These are phyloP conservation scores for Radiomyces spectabilis DNA, from an alignment of 192 early-diverging fungal genomes.

Conservation along the genomic window DNA sequence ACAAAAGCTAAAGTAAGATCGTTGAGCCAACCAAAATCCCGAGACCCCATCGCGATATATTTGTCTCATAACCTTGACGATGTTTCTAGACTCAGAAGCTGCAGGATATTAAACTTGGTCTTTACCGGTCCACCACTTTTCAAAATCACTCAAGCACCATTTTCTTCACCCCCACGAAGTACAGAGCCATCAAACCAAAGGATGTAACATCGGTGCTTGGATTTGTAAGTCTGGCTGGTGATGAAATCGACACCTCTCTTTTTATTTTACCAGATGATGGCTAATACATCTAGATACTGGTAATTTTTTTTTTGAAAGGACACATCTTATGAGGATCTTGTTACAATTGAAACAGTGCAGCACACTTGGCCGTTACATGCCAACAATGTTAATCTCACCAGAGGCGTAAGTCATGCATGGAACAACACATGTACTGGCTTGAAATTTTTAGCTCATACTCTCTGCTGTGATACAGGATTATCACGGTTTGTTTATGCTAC, in stretches of 20 bases:
- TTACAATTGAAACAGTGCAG: neutral
- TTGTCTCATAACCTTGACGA: neutral
- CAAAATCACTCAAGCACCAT: neutral
- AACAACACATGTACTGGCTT: neutral
- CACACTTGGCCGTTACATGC: constrained; percentile 1
- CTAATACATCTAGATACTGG: neutral
- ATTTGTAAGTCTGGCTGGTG: constrained; percentile 6
- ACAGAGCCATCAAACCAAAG: constrained; percentile 3
- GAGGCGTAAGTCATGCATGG: neutral
- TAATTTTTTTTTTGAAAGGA: neutral
- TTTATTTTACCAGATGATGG: neutral
- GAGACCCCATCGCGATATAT: neutral
- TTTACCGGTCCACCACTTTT: neutral
- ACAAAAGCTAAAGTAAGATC: neutral
- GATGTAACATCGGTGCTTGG: constrained; percentile 6
- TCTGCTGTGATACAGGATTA: constrained; percentile 8
- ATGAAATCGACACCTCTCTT: neutral
- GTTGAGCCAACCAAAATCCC: neutral
- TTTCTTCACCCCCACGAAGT: constrained; percentile 2
- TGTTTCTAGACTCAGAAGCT: neutral
- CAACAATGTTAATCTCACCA: neutral
- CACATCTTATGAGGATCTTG: constrained; percentile 7
- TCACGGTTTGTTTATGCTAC: constrained; percentile 8
- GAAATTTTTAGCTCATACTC: neutral
- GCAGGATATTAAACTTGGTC: neutral